These are phyloP conservation scores for Hypoxylon rickii DNA, from an alignment of 495 filamentous ascomycete species.

Conservation along the genomic window DNA sequence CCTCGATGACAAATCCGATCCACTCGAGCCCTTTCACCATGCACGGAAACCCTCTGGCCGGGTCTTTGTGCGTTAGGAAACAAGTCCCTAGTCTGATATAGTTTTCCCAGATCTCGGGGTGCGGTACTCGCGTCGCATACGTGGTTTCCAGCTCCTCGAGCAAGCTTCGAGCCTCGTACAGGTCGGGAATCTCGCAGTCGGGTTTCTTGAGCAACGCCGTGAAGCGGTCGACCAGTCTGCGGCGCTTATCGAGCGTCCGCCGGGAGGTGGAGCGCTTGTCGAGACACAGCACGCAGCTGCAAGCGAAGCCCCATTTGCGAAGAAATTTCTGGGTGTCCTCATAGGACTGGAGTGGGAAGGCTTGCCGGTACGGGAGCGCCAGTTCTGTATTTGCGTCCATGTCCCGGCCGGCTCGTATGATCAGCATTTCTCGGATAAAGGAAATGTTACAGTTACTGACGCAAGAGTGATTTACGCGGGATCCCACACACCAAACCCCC, in stretches of 20 bases:
- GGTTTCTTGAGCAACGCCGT: not conserved
- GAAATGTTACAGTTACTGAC: slow-evolving; percentile 48
- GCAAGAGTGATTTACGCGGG: slow-evolving; percentile 63
- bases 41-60: slow-evolving; percentile 34
- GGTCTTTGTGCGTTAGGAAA: slow-evolving; percentile 8
- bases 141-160: slow-evolving; percentile 37
- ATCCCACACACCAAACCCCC: slow-evolving; percentile 53
- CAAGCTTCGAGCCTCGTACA: slow-evolving; percentile 25
- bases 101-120: slow-evolving; percentile 34
- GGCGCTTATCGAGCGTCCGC: not conserved
- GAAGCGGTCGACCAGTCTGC: not conserved
- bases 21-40: slow-evolving; percentile 40
- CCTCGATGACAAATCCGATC: slow-evolving; percentile 50
- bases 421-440: slow-evolving; percentile 65
- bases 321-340: slow-evolving; percentile 26
- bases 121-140: slow-evolving; percentile 42
- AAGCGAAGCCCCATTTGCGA: slow-evolving; percentile 51
- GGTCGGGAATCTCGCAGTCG: not conserved
- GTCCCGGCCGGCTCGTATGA: slow-evolving; percentile 55
- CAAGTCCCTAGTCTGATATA: slow-evolving; percentile 38
- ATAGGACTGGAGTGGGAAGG: slow-evolving; percentile 6
- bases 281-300: slow-evolving; percentile 46
- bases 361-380: slow-evolving; percentile 29
- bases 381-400: slow-evolving; percentile 42
- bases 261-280: slow-evolving; percentile 27